Evolutionary conservation across 176 grass and related monocot species (phyloP).

Genomic region (Oryza meyeriana): DNA sequence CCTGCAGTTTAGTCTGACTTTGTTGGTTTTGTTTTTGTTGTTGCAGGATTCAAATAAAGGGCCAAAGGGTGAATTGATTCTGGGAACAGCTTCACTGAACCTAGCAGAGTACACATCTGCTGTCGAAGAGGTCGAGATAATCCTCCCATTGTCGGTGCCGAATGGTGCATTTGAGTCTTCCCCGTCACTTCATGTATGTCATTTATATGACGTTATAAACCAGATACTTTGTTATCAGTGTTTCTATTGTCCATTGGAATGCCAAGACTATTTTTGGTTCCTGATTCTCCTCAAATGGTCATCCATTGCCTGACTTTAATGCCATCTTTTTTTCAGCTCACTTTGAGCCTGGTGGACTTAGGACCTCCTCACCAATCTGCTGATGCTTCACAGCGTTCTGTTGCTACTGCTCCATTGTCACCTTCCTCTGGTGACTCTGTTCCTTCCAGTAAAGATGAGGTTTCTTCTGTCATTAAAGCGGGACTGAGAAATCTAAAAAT

Average conservation of each 20-base stretch:
- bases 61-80: constrained; percentile 61
- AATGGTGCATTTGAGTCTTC: constrained; percentile 39
- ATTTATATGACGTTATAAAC: constrained; percentile 6
- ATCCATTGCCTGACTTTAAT: constrained; percentile 20
- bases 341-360: constrained; percentile 50
- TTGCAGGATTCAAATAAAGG: constrained; percentile 56
- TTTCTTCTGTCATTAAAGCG: constrained; percentile 83
- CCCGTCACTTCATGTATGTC: constrained; percentile 79
- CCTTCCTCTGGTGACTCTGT: constrained; percentile 61
- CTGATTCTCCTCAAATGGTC: constrained; percentile 30
- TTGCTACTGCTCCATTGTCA: constrained; percentile 35
- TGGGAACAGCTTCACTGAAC: constrained; percentile 72
- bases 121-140: constrained; percentile 64
- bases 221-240: constrained; percentile 16
- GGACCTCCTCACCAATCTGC: constrained; percentile 39
- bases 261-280: constrained; percentile 22
- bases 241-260: background rate
- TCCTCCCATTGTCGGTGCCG: constrained; percentile 55
- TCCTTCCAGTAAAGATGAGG: constrained; percentile 69
- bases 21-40: constrained; percentile 1
- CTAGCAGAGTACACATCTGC: constrained; percentile 65
- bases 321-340: constrained; percentile 46
- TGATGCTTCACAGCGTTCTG: constrained; percentile 46
- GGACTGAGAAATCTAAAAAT: constrained; percentile 85
- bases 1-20: constrained; percentile 16